Conservation (phyloP, 495 filamentous ascomycete species). For the Cercophora newfieldiana region DNA sequence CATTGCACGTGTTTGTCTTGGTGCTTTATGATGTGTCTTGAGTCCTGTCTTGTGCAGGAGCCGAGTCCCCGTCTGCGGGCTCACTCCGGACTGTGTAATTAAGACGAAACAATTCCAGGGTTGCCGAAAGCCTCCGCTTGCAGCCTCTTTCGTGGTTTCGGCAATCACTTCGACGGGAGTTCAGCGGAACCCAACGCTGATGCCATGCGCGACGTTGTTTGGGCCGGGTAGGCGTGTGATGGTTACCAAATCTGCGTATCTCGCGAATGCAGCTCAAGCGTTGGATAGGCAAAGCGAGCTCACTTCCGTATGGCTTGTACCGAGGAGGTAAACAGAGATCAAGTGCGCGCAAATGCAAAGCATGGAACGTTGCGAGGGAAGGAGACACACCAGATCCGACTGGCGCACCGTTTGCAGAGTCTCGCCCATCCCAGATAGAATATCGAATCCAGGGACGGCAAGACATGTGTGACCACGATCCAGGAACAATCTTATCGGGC, state of each 20-base stretch:
- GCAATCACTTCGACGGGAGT: conserved; percentile 1
- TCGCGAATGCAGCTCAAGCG: not conserved
- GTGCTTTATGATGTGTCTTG: conserved; percentile 25
- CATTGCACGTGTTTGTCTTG: conserved; percentile 31
- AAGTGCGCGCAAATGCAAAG: not conserved
- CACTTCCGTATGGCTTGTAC: not conserved
- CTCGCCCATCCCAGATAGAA: not conserved
- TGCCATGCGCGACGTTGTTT: not conserved
- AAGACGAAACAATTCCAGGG: conserved; percentile 24
- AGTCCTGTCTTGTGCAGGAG: not conserved
- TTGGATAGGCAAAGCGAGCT: not conserved
- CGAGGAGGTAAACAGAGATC: not conserved
- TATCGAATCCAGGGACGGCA: conserved; percentile 11
- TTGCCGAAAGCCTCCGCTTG: not conserved
- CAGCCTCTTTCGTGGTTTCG: not conserved
- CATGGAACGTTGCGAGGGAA: not conserved
- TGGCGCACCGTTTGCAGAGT: not conserved
- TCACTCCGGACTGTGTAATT: conserved; percentile 14
- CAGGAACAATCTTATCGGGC: conserved; percentile 31
- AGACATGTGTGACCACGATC: conserved; percentile 22
- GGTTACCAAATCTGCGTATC: not conserved
- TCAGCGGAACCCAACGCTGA: not conserved
- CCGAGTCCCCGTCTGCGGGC: not conserved
- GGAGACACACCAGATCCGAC: not conserved
- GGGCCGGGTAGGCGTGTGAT: not conserved